phyloP scores from a whole-genome alignment of 257 asterid species.

The Misopates orontium region DNA sequence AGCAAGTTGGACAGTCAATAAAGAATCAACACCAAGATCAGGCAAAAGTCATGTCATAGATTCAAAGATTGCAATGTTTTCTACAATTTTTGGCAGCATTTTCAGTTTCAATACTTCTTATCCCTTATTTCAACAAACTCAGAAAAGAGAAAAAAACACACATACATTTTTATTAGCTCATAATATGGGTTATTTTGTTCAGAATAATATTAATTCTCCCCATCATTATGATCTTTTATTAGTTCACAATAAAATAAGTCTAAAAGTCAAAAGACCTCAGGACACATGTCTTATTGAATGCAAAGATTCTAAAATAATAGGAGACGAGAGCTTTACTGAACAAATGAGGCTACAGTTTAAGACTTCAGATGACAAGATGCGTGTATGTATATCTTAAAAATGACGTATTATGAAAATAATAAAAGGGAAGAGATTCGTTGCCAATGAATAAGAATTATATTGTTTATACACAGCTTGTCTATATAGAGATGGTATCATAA shows the following conservation, averaged over 20 bases:
- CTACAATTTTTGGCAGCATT: conserved; percentile 8
- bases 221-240: neutral
- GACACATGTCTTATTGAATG: neutral
- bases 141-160: no score
- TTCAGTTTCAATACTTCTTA: neutral
- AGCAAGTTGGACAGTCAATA: conserved; percentile 8
- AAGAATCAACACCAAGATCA: conserved; percentile 13
- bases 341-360: conserved; percentile 4
- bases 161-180: neutral
- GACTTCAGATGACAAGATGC: conserved; percentile 2
- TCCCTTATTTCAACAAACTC: neutral
- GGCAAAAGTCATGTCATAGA: neutral
- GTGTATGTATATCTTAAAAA: neutral
- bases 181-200: neutral
- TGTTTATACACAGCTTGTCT: neutral
- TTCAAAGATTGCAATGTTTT: no score
- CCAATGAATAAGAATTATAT: neutral
- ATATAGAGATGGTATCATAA: neutral
- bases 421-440: conserved; percentile 8
- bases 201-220: neutral
- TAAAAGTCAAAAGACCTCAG: neutral
- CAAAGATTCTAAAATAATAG: neutral
- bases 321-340: neutral
- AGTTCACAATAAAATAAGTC: neutral
- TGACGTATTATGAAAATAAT: conserved; percentile 2